These are phyloP conservation scores for Capsicum pubescens DNA, from an alignment of 257 asterid species.

Conservation along the genomic window DNA sequence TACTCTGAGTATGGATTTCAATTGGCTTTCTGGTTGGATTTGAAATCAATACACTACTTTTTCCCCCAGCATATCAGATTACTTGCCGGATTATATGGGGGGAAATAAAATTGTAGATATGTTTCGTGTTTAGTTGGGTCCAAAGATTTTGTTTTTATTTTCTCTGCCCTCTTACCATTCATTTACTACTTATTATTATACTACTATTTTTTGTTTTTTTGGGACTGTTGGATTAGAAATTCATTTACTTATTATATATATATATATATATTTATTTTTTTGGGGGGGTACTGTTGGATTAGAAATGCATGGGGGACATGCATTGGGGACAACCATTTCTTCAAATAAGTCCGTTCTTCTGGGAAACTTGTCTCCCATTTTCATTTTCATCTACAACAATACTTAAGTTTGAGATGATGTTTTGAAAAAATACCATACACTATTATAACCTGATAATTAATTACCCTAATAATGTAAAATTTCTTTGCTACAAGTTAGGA, in stretches of 20 bases:
- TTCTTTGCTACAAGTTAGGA: no score
- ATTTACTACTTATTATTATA: not conserved
- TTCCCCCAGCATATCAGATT: slow-evolving; percentile 43
- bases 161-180: slow-evolving; percentile 9
- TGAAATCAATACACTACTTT: slow-evolving; percentile 36
- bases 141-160: slow-evolving; percentile 25
- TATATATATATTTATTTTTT: not conserved
- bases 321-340: not conserved
- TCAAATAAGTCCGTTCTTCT: not conserved
- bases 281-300: not conserved
- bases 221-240: not conserved
- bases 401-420: no score
- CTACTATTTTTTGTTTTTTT: not conserved
- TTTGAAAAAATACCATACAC: no score
- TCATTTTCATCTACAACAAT: not conserved
- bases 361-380: not conserved
- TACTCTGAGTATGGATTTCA: slow-evolving; percentile 34
- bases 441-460: no score
- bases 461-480: no score
- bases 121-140: slow-evolving; percentile 35
- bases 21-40: slow-evolving; percentile 37
- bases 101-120: slow-evolving; percentile 12
- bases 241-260: not conserved
- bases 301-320: slow-evolving; percentile 4
- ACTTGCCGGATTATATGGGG: slow-evolving; percentile 40